Evolutionary conservation across 2,329 filamentous ascomycete species (phyloP).

Genomic region (Rutstroemia sydowiana): DNA sequence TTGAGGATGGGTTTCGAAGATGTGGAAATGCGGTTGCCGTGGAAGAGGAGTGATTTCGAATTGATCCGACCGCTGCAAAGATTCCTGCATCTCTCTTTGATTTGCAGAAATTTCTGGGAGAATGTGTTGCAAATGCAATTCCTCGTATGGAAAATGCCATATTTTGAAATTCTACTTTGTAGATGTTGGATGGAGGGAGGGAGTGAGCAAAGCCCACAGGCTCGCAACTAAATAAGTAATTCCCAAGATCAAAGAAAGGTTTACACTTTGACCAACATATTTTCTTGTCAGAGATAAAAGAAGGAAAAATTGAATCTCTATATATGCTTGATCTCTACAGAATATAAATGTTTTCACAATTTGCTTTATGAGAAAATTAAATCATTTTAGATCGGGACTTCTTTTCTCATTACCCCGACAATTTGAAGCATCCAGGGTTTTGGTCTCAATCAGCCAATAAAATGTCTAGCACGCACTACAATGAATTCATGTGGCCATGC

Average conservation of each 20-base stretch:
- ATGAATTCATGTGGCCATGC: too few species aligned
- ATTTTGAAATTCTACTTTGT: neutral
- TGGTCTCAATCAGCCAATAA: neutral
- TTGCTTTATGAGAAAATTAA: too few species aligned
- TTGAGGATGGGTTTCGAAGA: neutral
- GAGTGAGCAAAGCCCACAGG: slow-evolving; percentile 22
- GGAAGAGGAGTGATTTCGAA: slow-evolving; percentile 3
- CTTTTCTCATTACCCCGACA: too few species aligned
- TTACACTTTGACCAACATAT: neutral
- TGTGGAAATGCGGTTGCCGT: neutral
- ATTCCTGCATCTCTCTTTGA: neutral
- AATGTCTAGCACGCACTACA: too few species aligned
- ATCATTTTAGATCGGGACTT: too few species aligned
- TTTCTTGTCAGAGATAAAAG: neutral
- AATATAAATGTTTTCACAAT: neutral
- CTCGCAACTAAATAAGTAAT: slow-evolving; percentile 10
- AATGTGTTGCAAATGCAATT: slow-evolving; percentile 16
- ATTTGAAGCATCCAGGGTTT: too few species aligned
- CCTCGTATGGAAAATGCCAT: slow-evolving; percentile 21
- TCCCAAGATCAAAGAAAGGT: slow-evolving; percentile 5
- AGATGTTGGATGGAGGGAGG: neutral
- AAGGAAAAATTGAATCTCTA: neutral
- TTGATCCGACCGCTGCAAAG: neutral
- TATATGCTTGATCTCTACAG: neutral
- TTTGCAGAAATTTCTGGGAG: slow-evolving; percentile 4